Conservation (phyloP, 2,329 filamentous ascomycete genomes). For the Simplicillium aogashimaense region DNA sequence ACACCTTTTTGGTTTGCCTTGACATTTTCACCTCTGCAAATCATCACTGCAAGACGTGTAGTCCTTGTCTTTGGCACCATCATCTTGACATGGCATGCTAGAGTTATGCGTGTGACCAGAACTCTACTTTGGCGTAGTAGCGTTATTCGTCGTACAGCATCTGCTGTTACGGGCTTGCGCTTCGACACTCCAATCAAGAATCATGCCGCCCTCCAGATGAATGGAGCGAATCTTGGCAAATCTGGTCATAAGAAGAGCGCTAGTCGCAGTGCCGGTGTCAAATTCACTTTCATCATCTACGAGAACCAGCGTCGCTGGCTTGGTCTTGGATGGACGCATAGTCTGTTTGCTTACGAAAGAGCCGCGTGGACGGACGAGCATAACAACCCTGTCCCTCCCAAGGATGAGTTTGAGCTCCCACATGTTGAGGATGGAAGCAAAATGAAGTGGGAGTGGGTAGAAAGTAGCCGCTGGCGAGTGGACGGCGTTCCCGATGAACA, state of each 20-base stretch:
- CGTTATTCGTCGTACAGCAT: constrained; percentile 57
- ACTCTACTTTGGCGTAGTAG: constrained; percentile 85
- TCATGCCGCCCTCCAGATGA: constrained; percentile 17
- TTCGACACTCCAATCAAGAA: constrained; percentile 46
- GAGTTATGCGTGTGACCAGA: constrained; percentile 73
- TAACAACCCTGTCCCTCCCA: constrained; percentile 67
- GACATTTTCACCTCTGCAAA: constrained; percentile 69
- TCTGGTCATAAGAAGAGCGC: constrained; percentile 12
- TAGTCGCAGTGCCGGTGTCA: constrained; percentile 60
- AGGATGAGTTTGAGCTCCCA: constrained; percentile 57
- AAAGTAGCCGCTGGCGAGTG: constrained; percentile 76
- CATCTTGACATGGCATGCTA: constrained; percentile 83
- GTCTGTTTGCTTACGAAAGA: constrained; percentile 81
- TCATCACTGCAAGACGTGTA: constrained; percentile 80
- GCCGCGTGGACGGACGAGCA: constrained; percentile 94
- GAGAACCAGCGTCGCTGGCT: constrained; percentile 96
- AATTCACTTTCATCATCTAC: constrained; percentile 93
- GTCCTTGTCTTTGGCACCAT: constrained; percentile 80
- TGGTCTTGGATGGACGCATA: constrained; percentile 89
- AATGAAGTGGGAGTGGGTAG: constrained; percentile 65
- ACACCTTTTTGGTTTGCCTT: constrained; percentile 82
- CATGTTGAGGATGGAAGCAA: constrained; percentile 50
- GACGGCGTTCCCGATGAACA: constrained; percentile 57
- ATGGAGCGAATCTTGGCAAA: constrained; percentile 1
- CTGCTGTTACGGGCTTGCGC: constrained; percentile 69